These are phyloP conservation scores for Ilyonectria sp. DNA, from an alignment of 2,329 filamentous ascomycete genomes.

Conservation along the genomic window DNA sequence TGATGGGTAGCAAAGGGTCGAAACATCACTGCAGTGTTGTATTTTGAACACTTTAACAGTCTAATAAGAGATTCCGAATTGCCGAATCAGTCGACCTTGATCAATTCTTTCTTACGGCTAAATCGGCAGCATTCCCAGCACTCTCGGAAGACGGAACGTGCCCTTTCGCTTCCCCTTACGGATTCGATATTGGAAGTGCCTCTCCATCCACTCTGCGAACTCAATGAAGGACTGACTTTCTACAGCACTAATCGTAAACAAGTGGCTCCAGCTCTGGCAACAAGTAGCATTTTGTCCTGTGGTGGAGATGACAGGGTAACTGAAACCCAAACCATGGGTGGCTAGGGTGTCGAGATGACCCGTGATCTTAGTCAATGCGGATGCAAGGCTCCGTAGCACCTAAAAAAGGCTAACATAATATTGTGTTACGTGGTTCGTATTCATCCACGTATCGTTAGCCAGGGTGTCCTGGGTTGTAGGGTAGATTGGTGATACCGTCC, in stretches of 20 bases:
- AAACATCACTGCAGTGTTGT: neutral
- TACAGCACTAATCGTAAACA: neutral
- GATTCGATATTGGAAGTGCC: no score
- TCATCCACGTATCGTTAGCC: neutral
- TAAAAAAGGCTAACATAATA: neutral
- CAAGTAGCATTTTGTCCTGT: neutral
- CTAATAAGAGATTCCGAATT: no score
- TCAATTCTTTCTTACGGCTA: no score
- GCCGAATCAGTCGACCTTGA: no score
- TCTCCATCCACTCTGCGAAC: no score
- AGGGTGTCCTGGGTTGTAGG: neutral
- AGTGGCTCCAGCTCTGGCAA: neutral
- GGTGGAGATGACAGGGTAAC: neutral
- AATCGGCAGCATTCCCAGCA: no score
- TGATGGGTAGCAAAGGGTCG: no score
- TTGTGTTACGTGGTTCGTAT: neutral
- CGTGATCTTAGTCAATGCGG: neutral
- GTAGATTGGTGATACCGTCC: neutral
- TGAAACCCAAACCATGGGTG: neutral
- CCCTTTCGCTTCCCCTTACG: no score
- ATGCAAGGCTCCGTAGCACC: neutral
- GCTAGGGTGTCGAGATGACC: neutral
- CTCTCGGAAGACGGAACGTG: no score
- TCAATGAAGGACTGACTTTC: neutral
- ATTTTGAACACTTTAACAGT: neutral